phyloP scores from a whole-genome alignment of 208 protist species.

The Acanthamoeba polyphaga region DNA sequence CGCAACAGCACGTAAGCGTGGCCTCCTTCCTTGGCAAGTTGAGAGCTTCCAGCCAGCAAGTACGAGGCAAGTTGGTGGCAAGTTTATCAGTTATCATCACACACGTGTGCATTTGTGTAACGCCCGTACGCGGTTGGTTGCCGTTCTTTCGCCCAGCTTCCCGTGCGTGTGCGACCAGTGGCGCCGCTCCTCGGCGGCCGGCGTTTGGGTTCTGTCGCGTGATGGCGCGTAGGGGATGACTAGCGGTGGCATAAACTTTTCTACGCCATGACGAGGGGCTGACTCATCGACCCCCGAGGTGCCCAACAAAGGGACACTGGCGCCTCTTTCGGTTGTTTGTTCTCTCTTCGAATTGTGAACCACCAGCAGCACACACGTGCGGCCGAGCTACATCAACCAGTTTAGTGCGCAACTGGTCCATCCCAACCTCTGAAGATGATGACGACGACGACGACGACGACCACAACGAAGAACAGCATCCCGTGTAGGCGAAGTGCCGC shows the following conservation, averaged over 20 bases:
- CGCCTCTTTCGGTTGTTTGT: neutral
- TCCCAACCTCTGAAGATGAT: too few relatives aligned
- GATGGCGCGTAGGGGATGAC: neutral
- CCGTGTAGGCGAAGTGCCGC: neutral
- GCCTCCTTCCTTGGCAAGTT: too few relatives aligned
- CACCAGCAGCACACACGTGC: too few relatives aligned
- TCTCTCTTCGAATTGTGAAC: too few relatives aligned
- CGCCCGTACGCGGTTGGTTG: neutral
- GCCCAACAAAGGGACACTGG: neutral
- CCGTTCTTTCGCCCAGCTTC: neutral
- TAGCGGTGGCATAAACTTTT: neutral
- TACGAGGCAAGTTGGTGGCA: neutral
- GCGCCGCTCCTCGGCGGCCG: neutral
- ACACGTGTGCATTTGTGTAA: neutral
- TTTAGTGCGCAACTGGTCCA: too few relatives aligned
- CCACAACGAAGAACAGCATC: neutral
- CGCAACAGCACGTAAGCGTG: too few relatives aligned
- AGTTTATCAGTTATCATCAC: neutral
- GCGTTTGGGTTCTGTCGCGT: neutral
- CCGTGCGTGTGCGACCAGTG: neutral
- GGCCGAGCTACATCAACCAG: too few relatives aligned
- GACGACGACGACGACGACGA: neutral
- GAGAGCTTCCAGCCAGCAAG: neutral
- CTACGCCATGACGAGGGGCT: neutral
- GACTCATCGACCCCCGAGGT: neutral